phyloP scores from a whole-genome alignment of 345 rosid species.

The Eucalyptus tenuipes region DNA sequence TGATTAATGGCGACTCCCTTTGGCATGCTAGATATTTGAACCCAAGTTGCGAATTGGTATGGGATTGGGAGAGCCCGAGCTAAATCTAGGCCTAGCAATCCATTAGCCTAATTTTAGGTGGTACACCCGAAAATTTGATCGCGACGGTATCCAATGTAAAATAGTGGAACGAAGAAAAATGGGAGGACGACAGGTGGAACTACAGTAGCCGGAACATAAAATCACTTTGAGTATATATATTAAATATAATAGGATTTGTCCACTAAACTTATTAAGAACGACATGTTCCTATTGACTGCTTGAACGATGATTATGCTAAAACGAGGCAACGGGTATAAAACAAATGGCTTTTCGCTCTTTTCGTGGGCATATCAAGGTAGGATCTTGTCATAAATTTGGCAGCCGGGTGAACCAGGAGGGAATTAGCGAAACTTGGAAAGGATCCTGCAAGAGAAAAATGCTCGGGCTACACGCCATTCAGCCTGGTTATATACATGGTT shows the following conservation, averaged over 20 bases:
- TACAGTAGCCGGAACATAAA: neutral
- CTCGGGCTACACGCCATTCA: neutral
- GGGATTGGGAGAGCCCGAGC: no score
- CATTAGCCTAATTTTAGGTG: no score
- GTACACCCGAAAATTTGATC: no score
- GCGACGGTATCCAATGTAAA: neutral
- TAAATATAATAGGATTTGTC: neutral
- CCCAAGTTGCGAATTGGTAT: no score
- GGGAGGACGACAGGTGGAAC: neutral
- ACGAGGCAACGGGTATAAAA: neutral
- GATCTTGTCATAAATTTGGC: neutral
- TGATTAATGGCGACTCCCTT: no score
- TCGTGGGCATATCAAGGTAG: neutral
- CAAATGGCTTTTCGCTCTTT: neutral
- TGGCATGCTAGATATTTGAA: no score
- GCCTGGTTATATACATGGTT: neutral
- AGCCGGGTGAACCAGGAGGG: neutral
- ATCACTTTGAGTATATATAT: neutral
- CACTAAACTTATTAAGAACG: neutral
- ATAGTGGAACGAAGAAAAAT: neutral
- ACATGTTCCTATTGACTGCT: neutral
- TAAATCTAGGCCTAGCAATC: no score
- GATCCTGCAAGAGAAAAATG: neutral
- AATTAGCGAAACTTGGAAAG: neutral
- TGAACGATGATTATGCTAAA: neutral